phyloP scores from a whole-genome alignment of 441 rosid genomes.

The Euphorbia neoarborescens region DNA sequence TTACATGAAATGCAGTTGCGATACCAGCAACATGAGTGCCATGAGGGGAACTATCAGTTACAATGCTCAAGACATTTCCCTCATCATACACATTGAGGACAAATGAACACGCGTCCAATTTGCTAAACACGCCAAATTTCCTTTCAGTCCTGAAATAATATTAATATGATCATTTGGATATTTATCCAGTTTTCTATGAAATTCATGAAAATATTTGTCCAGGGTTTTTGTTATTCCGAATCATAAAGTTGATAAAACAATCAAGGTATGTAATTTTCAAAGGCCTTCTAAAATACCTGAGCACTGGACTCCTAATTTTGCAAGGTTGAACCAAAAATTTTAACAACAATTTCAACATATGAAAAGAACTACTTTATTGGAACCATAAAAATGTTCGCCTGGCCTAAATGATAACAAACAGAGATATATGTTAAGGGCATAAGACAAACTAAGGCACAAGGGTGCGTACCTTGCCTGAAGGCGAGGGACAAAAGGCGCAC shows the following conservation, averaged over 20 bases:
- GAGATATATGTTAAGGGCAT: no score
- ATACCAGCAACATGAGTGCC: conserved; percentile 99
- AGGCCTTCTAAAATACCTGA: not conserved
- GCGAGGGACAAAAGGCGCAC: no score
- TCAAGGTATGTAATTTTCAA: not conserved
- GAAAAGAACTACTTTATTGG: not conserved
- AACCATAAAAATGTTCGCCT: not conserved
- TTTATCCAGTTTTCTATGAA: not conserved
- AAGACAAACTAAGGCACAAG: no score
- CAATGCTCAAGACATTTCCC: conserved; percentile 78
- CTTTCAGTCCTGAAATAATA: conserved; percentile 63
- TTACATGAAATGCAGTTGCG: conserved; percentile 81
- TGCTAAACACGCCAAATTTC: conserved; percentile 84
- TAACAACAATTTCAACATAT: not conserved
- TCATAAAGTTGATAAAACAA: not conserved
- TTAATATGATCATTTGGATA: conserved; percentile 18
- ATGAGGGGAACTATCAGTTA: conserved; percentile 92
- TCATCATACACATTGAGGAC: conserved; percentile 75
- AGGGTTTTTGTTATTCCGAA: not conserved
- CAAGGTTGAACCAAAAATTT: conserved; percentile 5
- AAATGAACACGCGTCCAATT: conserved; percentile 86
- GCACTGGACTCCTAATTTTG: not conserved
- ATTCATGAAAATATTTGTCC: not conserved
- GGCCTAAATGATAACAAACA: not conserved
- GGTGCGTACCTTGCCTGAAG: no score